phyloP scores from a whole-genome alignment of 2,329 filamentous ascomycete species.

The Metarhizium album region DNA sequence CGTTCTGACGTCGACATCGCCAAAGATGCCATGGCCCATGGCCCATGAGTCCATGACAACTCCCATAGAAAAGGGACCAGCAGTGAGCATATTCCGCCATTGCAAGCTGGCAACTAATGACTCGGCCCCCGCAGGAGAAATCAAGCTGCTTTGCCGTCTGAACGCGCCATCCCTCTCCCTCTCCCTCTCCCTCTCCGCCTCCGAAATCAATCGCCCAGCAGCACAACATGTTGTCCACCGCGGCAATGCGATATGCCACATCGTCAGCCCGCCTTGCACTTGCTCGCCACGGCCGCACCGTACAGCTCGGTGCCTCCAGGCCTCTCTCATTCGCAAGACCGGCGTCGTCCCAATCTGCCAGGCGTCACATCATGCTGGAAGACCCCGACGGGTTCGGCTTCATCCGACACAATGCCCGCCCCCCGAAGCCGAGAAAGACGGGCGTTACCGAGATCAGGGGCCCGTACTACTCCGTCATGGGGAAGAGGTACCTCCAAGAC shows the following conservation, averaged over 20 bases:
- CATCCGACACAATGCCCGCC: conserved; percentile 34
- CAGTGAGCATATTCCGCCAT: neutral
- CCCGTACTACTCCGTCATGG: conserved; percentile 44
- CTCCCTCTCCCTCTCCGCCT: no score
- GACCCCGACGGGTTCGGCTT: conserved; percentile 31
- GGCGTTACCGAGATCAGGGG: conserved; percentile 45
- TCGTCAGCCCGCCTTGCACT: neutral
- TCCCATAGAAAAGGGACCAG: neutral
- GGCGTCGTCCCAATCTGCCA: neutral
- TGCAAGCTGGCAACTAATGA: no score
- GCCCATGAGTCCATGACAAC: no score
- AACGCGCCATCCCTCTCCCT: no score
- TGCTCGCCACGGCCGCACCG: neutral
- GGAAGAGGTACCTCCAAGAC: conserved; percentile 39
- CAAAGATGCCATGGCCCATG: no score
- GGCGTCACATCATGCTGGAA: conserved; percentile 28
- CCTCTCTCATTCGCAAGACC: neutral
- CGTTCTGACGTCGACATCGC: neutral
- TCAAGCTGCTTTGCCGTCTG: no score
- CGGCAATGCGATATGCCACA: no score
- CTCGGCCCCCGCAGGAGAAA: no score
- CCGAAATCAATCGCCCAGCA: neutral
- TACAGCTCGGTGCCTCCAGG: neutral
- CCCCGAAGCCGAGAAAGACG: conserved; percentile 35
- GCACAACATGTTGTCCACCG: neutral